Percentiles rank a stretch among this genome's conserved stretches.
Conservation (phyloP, 345 rosid genomes). For the Gossypium anomalum region DNA sequence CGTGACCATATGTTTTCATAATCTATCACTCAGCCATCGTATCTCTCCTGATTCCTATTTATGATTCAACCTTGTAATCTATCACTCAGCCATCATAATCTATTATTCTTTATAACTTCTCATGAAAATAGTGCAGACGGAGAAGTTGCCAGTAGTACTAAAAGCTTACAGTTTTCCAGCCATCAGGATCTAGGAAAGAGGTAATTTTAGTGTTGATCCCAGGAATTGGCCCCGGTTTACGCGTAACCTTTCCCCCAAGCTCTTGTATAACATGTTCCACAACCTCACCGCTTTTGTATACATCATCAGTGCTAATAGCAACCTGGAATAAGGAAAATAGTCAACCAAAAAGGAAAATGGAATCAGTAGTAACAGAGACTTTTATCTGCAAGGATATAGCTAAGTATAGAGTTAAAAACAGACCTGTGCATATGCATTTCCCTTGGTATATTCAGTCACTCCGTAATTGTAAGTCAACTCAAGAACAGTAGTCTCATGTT, state of each 20-base stretch:
- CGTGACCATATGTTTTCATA: too few relatives aligned
- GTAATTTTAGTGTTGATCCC: constrained; percentile 86
- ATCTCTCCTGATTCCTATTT: too few relatives aligned
- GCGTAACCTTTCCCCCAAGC: constrained; percentile 88
- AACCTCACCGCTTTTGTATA: constrained; percentile 90
- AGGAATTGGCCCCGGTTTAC: constrained; percentile 82
- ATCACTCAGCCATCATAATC: too few relatives aligned
- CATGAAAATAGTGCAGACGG: not conserved
- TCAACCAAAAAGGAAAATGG: not conserved
- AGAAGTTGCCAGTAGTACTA: not conserved
- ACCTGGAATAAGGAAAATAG: constrained; percentile 34
- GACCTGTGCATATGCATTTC: constrained; percentile 92
- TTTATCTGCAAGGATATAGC: not conserved
- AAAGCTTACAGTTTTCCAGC: constrained; percentile 85
- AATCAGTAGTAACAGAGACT: not conserved
- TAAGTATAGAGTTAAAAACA: not conserved
- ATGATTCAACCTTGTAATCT: too few relatives aligned
- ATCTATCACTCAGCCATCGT: too few relatives aligned
- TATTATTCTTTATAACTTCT: not conserved
- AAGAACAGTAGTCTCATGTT: constrained; percentile 68
- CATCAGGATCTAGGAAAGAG: constrained; percentile 86
- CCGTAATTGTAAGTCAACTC: constrained; percentile 82
- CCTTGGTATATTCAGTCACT: constrained; percentile 89
- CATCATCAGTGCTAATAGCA: constrained; percentile 86
- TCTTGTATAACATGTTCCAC: constrained; percentile 62